Conservation (phyloP, 768 basidiomycete genomes). For the Russula brevipes region DNA sequence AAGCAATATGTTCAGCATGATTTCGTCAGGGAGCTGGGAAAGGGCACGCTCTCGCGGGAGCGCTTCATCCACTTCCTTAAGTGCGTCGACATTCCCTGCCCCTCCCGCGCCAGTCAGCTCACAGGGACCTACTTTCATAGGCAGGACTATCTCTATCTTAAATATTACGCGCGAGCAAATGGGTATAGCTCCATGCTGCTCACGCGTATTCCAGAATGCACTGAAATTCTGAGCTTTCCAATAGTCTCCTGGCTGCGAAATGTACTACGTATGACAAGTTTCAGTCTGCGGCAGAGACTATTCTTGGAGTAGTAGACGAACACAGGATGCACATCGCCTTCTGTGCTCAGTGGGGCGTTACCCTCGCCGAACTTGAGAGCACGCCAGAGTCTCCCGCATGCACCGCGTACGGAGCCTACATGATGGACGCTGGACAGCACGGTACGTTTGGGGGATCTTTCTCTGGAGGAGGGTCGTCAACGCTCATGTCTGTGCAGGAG, state of each 20-base stretch:
- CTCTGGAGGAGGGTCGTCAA: too few relatives aligned
- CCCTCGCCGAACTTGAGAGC: slow-evolving; percentile 50
- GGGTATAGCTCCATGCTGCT: slow-evolving; percentile 39
- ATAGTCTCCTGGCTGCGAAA: slow-evolving; percentile 74
- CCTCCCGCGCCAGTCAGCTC: background rate
- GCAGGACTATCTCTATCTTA: slow-evolving; percentile 78
- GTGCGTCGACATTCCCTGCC: slow-evolving; percentile 36
- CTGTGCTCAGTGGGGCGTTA: slow-evolving; percentile 68
- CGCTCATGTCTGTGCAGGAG: slow-evolving; percentile 28
- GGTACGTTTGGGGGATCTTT: slow-evolving; percentile 35
- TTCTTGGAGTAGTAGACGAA: slow-evolving; percentile 62
- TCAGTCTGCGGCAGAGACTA: slow-evolving; percentile 53
- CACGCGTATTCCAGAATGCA: background rate
- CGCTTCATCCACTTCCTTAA: slow-evolving; percentile 82
- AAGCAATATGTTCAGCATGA: slow-evolving; percentile 75
- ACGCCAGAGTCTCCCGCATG: slow-evolving; percentile 67
- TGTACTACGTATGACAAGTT: slow-evolving; percentile 61
- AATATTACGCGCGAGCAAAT: slow-evolving; percentile 82
- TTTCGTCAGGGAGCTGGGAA: slow-evolving; percentile 72
- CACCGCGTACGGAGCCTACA: slow-evolving; percentile 81
- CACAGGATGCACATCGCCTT: slow-evolving; percentile 64
- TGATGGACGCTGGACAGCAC: slow-evolving; percentile 72
- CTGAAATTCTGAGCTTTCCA: background rate
- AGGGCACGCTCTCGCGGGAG: slow-evolving; percentile 59
- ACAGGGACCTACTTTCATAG: slow-evolving; percentile 32